Evolutionary conservation across 495 filamentous ascomycete genomes (phyloP), one percentile per base, ranked within the genome.

Genomic region (Cudoniella acicularis): DNA sequence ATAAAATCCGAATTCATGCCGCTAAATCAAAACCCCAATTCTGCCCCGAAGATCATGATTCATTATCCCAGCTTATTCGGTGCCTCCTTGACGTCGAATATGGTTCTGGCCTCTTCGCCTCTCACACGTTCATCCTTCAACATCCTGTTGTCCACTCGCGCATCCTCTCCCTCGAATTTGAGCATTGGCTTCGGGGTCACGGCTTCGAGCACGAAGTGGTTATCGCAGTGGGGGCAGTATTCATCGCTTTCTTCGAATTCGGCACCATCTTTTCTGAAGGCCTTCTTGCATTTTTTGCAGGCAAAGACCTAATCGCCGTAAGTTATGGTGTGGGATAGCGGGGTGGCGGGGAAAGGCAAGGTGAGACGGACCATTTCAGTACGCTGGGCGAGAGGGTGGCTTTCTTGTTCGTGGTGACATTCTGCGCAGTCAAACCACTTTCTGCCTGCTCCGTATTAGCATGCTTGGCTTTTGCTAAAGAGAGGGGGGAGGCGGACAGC

Each of bases 401-500:
- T 69, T 68, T 92, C 88, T 54, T 83, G 76, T 64, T 97, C 94
- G 40, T 77, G 77, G 77, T 98, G 94, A 75, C 94, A 98, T 70
- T 96, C 89, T 56, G 91, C 89, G 75, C 95, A 98, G 74, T 98
- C 95, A 76, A 96, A 98, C 94, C 94, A 98, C 82, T 96, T 96
- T 46, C 85, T 80, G 78, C 90, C 90, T 94, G 62, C 20, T 42
- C 21, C 58, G 54, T 16, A 46, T 9, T 23, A 20, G 13, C 10
- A 40, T 48, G 2, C 3, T 40, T 23, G 1, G 23, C 11, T 6
- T 10, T 24, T 50, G 9, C 8, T 22, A 41, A 27, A 40, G n/a
- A 26, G 2, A 43, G 21, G 47, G 36, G 10, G 50, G 17, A 49
- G 52, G 76, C 86, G 65, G 81, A 92, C 94, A 98, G 79, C 94